These are phyloP conservation scores for Crassisporium funariophilum DNA, from an alignment of 768 basidiomycete genomes.

Conservation along the genomic window DNA sequence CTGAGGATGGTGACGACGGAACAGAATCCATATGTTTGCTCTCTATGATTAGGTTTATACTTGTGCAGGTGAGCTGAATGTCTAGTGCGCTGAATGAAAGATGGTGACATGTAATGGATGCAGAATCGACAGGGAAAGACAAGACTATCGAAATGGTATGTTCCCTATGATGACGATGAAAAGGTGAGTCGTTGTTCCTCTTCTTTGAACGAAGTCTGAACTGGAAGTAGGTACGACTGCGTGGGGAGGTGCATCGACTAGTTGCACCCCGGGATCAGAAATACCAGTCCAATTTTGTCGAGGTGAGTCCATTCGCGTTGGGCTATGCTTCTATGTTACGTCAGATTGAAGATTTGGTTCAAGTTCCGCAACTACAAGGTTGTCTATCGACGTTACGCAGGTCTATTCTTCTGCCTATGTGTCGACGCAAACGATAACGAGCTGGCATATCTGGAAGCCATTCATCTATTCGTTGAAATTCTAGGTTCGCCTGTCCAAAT, in stretches of 20 bases:
- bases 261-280: slow-evolving; percentile 98
- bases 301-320: slow-evolving; percentile 56
- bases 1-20: background rate
- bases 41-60: slow-evolving; percentile 94
- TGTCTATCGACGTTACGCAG: slow-evolving; percentile 95
- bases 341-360: background rate
- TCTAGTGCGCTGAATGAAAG: background rate
- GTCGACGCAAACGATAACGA: slow-evolving; percentile 99
- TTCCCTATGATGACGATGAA: slow-evolving; percentile 98
- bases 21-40: slow-evolving; percentile 11
- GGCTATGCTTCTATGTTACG: background rate
- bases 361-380: slow-evolving; percentile 99
- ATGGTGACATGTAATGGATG: background rate
- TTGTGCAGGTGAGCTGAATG: slow-evolving; percentile 74
- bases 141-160: slow-evolving; percentile 97
- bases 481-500: slow-evolving; percentile 62
- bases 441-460: slow-evolving; percentile 94
- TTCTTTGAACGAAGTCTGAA: background rate
- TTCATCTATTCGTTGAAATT: slow-evolving; percentile 97
- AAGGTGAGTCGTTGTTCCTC: slow-evolving; percentile 58
- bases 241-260: slow-evolving; percentile 94
- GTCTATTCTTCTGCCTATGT: slow-evolving; percentile 96
- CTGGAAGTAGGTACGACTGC: slow-evolving; percentile 81
- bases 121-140: slow-evolving; percentile 99
- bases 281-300: slow-evolving; percentile 98